A percentile compares a stretch with the other conserved stretches of the same genome.
These are phyloP conservation scores for Paraphaeosphaeria minitans DNA, from an alignment of 2,329 filamentous ascomycete species.

Conservation along the genomic window DNA sequence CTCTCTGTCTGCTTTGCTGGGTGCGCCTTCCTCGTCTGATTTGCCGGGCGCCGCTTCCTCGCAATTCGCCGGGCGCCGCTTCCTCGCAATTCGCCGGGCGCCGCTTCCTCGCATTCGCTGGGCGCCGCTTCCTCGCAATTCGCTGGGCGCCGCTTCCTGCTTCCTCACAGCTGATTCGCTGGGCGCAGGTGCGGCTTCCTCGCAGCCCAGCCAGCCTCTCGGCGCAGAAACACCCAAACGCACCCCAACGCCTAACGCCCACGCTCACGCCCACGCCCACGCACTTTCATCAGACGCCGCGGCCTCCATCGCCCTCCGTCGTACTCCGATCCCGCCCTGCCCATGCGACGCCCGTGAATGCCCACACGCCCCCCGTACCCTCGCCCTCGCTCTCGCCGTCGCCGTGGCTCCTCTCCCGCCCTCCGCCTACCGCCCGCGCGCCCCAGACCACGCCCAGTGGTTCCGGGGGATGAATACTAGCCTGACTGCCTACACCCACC, in stretches of 20 bases:
- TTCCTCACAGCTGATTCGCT: conserved; percentile 30
- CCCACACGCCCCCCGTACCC: conserved; percentile 28
- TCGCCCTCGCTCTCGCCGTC: conserved; percentile 26
- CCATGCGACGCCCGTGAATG: conserved; percentile 26
- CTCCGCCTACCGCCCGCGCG: conserved; percentile 35
- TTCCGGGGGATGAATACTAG: conserved; percentile 61
- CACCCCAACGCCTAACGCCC: too few relatives aligned
- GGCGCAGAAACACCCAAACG: conserved; percentile 16
- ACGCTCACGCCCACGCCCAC: conserved; percentile 2
- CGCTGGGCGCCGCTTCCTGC: too few relatives aligned
- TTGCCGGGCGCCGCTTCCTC: too few relatives aligned
- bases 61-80: too few relatives aligned
- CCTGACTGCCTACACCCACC: conserved; percentile 73
- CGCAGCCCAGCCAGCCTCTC: neutral
- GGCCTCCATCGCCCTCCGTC: conserved; percentile 24
- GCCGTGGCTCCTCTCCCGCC: conserved; percentile 46
- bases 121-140: too few relatives aligned
- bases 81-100: too few relatives aligned
- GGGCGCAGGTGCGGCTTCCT: neutral
- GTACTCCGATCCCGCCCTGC: conserved; percentile 10
- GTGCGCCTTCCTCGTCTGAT: too few relatives aligned
- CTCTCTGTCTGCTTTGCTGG: too few relatives aligned
- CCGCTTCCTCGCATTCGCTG: too few relatives aligned
- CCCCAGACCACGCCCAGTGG: conserved; percentile 24
- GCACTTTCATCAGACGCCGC: conserved; percentile 24